Conservation (phyloP, 2,329 filamentous ascomycete genomes). For the Aquanectria penicillioides region DNA sequence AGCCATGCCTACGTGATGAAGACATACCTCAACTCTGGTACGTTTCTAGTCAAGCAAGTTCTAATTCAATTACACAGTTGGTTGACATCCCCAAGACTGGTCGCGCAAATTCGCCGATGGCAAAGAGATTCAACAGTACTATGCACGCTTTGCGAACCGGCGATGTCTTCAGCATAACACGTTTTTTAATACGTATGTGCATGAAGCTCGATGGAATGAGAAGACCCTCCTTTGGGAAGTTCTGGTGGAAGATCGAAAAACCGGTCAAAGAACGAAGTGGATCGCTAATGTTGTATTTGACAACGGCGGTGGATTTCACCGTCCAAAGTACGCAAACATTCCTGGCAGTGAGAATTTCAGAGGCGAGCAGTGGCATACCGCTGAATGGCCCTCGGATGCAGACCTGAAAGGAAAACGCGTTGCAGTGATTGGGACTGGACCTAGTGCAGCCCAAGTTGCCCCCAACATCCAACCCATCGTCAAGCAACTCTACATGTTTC, state of each 20-base stretch:
- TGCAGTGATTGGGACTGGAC: background rate
- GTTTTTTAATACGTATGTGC: background rate
- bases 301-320: constrained; percentile 7
- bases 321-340: constrained; percentile 5
- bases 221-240: background rate
- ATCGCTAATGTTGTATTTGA: constrained; percentile 4
- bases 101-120: background rate
- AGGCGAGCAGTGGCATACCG: constrained; percentile 7
- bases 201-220: constrained; percentile 7
- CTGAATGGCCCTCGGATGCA: constrained; percentile 3
- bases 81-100: background rate
- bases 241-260: background rate
- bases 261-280: background rate
- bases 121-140: constrained; percentile 6
- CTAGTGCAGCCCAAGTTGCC: constrained; percentile 6
- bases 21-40: background rate
- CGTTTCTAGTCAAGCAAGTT: background rate
- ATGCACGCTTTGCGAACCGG: background rate
- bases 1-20: constrained; percentile 13
- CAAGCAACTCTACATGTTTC: constrained; percentile 8
- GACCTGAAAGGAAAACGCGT: background rate
- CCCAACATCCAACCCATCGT: constrained; percentile 8
- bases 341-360: background rate
- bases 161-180: background rate
- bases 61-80: background rate